A percentile compares a stretch with the other conserved stretches of the same genome.
Evolutionary conservation across 441 rosid species (phyloP).

Genomic region (Populus hybrid): DNA sequence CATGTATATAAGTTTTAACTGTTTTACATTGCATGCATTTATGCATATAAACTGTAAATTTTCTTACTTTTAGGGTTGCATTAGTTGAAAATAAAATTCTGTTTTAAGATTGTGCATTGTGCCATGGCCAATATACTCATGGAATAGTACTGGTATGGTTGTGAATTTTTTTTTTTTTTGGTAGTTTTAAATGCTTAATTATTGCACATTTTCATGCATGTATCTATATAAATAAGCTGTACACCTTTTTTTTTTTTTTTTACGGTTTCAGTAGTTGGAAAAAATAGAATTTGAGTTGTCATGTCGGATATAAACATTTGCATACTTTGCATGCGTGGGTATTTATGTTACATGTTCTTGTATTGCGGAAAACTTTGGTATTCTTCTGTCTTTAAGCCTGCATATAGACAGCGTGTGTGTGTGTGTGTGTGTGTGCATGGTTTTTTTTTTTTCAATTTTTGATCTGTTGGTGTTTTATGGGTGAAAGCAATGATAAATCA

Average conservation of each 20-base stretch:
- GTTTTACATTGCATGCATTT: background rate
- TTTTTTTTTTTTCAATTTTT: background rate
- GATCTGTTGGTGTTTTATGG: conserved; percentile 1
- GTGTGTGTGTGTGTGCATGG: too few relatives aligned
- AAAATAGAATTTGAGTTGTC: background rate
- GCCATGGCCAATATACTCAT: background rate
- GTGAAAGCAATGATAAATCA: conserved; percentile 81
- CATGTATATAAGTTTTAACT: background rate
- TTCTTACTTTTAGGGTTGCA: background rate
- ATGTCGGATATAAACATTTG: background rate
- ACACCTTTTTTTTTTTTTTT: conserved; percentile 1
- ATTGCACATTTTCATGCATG: background rate
- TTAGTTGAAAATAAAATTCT: background rate
- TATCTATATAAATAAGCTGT: background rate
- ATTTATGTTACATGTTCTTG: background rate
- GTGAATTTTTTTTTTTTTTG: background rate
- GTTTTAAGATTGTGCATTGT: background rate
- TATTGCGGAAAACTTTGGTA: background rate
- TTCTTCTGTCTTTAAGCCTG: background rate
- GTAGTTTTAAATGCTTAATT: conserved; percentile 1
- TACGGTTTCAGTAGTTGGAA: background rate
- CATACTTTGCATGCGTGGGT: background rate
- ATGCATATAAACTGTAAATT: background rate
- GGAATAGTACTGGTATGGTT: background rate
- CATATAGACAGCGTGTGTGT: background rate